Base-by-base conservation (phyloP, 2,329 filamentous ascomycete genomes). In the Fusarium armeniacum region DNA sequence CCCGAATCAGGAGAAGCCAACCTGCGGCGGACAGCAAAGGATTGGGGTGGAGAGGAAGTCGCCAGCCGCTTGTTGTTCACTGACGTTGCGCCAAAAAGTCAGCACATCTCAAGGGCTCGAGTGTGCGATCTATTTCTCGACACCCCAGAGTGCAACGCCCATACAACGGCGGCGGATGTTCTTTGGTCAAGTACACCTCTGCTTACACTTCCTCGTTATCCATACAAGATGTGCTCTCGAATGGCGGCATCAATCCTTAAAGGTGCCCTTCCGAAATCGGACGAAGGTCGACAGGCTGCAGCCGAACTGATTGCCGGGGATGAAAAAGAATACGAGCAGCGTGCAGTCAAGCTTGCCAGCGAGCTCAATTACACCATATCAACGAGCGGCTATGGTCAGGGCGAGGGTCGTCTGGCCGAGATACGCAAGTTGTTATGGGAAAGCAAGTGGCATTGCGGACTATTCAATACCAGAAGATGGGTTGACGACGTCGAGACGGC, bases 191-290 rank as follows among this genome's bases (percentile, higher is more conserved):
- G 94, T 73, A 98, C 96, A 1, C 96, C 96, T 7, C 83, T 99
- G 24, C 84, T 99, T 30, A 99, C 96, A 0, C 85, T 96, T 32
- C 94, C 96, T 13, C 89, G 96, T 36, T 98, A 98, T 79, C 88
- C 92, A 52, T 98, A 98, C 82, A 99, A 99, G 81, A 99, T 99
- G 96, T 99, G 96, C 80, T 97, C 93, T 44, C 92, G 96, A 56
- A 99, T 99, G 92, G 96, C 95, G 9, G 94, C 96, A 9, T 97
- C 93, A 13, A 98, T 99, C 59, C 85, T 99, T 32, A 92, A 90
- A 69, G 96, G 96, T 18, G 96, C 96, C 0, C 82, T 99, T 5
- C 96, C 96, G 0, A 91, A 89, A 70, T 85, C 83, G 1, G 81
- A 83, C 2, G 88, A 89, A n/a, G 94, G 95, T 5, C 81, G 83